These are phyloP conservation scores for Vitis rupestris DNA, from an alignment of 164 flowering plant genomes.

Conservation along the genomic window DNA sequence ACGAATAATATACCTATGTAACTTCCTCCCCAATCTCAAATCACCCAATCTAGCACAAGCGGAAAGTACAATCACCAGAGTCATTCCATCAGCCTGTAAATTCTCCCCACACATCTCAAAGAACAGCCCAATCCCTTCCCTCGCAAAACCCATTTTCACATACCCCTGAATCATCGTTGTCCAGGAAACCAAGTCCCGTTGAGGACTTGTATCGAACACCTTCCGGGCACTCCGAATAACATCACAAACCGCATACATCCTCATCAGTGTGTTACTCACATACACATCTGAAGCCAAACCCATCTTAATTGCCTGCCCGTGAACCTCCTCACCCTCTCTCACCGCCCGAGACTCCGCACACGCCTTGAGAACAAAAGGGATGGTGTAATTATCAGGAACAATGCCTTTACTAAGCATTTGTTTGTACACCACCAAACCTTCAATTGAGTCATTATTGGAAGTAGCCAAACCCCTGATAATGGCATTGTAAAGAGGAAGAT, in stretches of 20 bases:
- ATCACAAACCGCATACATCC: constrained; percentile 40
- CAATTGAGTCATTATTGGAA: constrained; percentile 6
- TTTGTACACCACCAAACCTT: constrained; percentile 13
- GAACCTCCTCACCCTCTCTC: constrained; percentile 27
- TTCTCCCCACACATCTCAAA: constrained; percentile 25
- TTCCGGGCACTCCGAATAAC: constrained; percentile 12
- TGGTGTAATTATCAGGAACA: constrained; percentile 23
- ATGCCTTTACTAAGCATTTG: constrained; percentile 27
- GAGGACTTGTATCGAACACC: constrained; percentile 39
- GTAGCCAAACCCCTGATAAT: constrained; percentile 18
- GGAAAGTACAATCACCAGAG: constrained; percentile 38
- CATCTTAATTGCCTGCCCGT: constrained; percentile 20
- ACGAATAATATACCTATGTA: constrained; percentile 25
- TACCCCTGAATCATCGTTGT: constrained; percentile 45
- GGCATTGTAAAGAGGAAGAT: constrained; percentile 20
- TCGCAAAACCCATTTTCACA: constrained; percentile 28
- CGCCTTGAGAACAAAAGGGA: constrained; percentile 32
- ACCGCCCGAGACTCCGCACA: constrained; percentile 19
- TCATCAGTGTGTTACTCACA: constrained; percentile 36
- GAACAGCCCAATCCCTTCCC: constrained; percentile 26
- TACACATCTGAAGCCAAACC: constrained; percentile 24
- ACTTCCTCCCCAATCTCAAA: constrained; percentile 32
- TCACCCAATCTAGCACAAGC: constrained; percentile 40
- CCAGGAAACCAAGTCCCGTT: constrained; percentile 42
- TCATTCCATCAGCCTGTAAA: constrained; percentile 29